Evolutionary conservation across 306 rosid species (phyloP), one percentile per base, ranked within the genome.

Genomic region (Dalbergia cultrata): DNA sequence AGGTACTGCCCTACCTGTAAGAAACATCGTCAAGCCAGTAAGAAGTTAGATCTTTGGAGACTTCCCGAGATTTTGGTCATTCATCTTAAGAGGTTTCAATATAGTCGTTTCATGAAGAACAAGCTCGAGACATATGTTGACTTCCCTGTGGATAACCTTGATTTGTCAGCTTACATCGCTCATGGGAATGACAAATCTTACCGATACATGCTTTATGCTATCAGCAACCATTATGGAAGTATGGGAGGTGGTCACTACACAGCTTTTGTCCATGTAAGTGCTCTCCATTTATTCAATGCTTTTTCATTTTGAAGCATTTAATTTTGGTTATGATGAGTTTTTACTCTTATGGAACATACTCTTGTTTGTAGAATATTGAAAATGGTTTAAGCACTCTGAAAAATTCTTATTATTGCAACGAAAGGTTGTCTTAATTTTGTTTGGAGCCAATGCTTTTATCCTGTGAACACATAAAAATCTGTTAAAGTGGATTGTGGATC

Each of bases 241-340:
- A 89, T 95, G 99, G 98, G 98, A 73, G 99, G 98, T 68, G 98
- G 99, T 75, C 99, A 95, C 78, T 95, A 95, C 85, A 95, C 98
- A 4, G 99, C 99, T 77, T 92, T 90, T 87, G 97, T 93, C 85
- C 97, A 95, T 82, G 99, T 93, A 90, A 93, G 99, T 85, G 70
- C 44, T 77, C 34, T 58, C 72, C 41, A 34, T 80, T 81, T 68
- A 65, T 71, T 61, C 4, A 61, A 5, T 39, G 14, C 14, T 34
- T 17, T 50, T 9, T n/a, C 37, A 31, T 52, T 62, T 63, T 74
- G 68, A 18, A 71, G 50, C 26, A 37, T 52, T 22, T 56, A 61
- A 53, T 52, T 67, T 70, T 70, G 82, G 58, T 26, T 34, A 52
- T 57, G 49, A 86, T 39, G 62, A 49, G 57, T 5, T 50, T 50